Evolutionary conservation across 306 rosid species (phyloP).

Genomic region (Prunus campanulata): DNA sequence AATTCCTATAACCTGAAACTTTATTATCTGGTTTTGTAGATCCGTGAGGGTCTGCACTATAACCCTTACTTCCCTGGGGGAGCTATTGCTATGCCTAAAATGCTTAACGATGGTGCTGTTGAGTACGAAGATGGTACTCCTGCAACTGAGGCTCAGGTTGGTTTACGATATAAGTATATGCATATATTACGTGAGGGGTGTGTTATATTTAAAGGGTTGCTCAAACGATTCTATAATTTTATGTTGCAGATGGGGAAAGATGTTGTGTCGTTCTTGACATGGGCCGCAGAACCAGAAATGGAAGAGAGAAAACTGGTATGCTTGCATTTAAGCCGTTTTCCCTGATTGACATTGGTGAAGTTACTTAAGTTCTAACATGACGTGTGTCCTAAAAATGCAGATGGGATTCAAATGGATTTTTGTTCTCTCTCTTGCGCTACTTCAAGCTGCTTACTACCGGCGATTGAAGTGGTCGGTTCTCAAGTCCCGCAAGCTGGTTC

Average conservation of each 20-base stretch:
- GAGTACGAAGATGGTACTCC: constrained; percentile 92
- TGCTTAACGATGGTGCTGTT: constrained; percentile 96
- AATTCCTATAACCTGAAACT: neutral
- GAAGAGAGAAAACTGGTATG: constrained; percentile 95
- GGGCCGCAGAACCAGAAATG: constrained; percentile 99
- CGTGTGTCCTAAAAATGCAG: constrained; percentile 37
- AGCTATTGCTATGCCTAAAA: constrained; percentile 99
- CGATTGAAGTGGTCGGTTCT: constrained; percentile 89
- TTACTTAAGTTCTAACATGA: neutral
- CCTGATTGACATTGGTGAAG: neutral
- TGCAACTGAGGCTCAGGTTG: constrained; percentile 96
- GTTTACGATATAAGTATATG: neutral
- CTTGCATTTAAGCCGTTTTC: neutral
- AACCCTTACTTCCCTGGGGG: constrained; percentile 99
- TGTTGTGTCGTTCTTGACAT: constrained; percentile 71
- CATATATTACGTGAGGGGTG: neutral
- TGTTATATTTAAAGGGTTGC: neutral
- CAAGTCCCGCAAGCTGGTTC: constrained; percentile 97
- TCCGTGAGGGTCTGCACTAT: constrained; percentile 91
- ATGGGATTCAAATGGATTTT: constrained; percentile 99
- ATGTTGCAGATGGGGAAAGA: constrained; percentile 94
- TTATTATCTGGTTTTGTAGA: constrained; percentile 49
- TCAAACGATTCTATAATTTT: constrained; percentile 3
- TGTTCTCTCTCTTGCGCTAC: constrained; percentile 82
- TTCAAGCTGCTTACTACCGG: constrained; percentile 92